Evolutionary conservation across 352 stramenopile species (phyloP).

Genomic region (Thraustochytrium sp.): DNA sequence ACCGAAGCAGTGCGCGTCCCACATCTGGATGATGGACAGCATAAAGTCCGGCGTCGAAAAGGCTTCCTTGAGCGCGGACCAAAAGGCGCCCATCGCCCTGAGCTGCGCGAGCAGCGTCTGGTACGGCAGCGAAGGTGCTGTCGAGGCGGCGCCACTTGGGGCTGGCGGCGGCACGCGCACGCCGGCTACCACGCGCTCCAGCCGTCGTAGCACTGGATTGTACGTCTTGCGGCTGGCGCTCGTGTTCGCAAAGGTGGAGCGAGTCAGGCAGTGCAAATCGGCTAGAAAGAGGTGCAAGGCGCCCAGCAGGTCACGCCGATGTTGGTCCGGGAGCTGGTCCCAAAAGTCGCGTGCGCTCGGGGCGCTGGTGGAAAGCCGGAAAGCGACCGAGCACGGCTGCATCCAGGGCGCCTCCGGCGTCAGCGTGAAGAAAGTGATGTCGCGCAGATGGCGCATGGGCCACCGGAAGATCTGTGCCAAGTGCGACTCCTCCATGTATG

Average conservation of each 20-base stretch:
- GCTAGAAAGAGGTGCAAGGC: neutral
- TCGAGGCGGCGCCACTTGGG: no score
- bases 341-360: neutral
- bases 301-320: neutral
- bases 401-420: neutral
- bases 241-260: neutral
- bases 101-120: neutral
- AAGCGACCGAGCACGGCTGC: neutral
- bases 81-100: neutral
- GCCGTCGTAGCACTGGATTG: no score
- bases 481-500: neutral
- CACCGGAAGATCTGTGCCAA: neutral
- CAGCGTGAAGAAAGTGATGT: neutral
- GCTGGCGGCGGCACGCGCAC: no score
- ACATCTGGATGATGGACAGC: neutral
- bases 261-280: neutral
- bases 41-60: neutral
- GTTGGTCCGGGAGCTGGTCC: neutral
- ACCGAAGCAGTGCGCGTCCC: slow-evolving; percentile 33
- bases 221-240: neutral
- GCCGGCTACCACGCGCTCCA: no score
- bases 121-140: no score
- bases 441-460: neutral
- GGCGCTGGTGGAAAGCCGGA: neutral
- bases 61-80: neutral